These are phyloP conservation scores for Gossypium schwendimanii DNA, from an alignment of 441 rosid species.

Conservation along the genomic window DNA sequence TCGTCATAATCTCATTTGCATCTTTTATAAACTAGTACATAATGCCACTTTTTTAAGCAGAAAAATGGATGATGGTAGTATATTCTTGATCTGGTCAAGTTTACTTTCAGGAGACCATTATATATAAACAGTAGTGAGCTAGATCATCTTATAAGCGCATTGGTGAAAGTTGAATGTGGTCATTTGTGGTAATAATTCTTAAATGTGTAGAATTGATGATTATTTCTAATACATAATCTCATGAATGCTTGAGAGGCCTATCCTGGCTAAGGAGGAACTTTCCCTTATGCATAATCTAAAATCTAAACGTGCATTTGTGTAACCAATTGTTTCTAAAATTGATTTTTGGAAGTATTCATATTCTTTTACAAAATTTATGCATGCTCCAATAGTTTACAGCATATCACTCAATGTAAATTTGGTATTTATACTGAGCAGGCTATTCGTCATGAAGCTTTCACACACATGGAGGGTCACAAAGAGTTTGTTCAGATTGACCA, in stretches of 20 bases:
- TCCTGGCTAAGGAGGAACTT: background rate
- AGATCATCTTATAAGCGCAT: background rate
- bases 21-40: background rate
- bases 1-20: background rate
- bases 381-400: background rate
- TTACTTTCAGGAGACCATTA: too few species aligned
- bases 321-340: background rate
- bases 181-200: background rate
- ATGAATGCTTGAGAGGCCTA: background rate
- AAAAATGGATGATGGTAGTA: background rate
- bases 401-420: background rate
- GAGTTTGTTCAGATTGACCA: constrained; percentile 90
- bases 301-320: background rate
- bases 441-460: constrained; percentile 96
- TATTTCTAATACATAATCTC: background rate
- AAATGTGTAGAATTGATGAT: background rate
- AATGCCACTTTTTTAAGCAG: background rate
- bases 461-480: constrained; percentile 86
- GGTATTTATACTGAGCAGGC: constrained; percentile 42
- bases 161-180: background rate
- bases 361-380: background rate
- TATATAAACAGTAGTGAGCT: background rate
- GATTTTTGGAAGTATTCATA: background rate
- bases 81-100: background rate
- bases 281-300: background rate